Evolutionary conservation across 2,329 filamentous ascomycete species (phyloP), one percentile per base, ranked within the genome.

Genomic region (Sporothrix schenckii): DNA sequence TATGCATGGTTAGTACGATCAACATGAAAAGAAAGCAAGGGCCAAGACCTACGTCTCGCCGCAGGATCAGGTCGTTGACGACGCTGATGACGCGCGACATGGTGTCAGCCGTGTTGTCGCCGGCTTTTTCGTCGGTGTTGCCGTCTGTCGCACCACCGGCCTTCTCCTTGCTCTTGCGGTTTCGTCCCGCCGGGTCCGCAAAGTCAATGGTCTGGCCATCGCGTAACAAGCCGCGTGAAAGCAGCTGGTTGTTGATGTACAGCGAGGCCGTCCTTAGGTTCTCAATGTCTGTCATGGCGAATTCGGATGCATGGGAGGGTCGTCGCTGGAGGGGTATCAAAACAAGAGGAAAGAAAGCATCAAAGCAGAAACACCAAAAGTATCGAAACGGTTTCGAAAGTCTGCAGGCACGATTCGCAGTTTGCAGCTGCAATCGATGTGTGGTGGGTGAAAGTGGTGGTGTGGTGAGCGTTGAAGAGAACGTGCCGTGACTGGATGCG

Each of bases 61-160:
- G 88, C 72, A 97, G 80, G 71, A 99, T 92, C 75, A 99, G 81
- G 78, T 99, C 95, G 80, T 99, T 97, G 65, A 99, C 89, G 30
- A 99, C 86, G 77, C 94, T 92, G 81, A 99, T 97, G 75, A 98
- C 90, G 74, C 89, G 88, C 24, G 91, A 91, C 89, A 95, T 94
- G 49, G 84, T 74, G 47, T 76, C 76, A 60, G 71, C 77, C 54
- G 84, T 74, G 53, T 75, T 47, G 63, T 66, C 67, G 10, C 21
- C 21, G 41, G 16, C 49, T 6, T 63, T 53, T 13, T 52, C 67
- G 9, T 27, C 41, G n/a, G 2, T 16, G 5, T 44, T 10, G 41
- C 41, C 14, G 13, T 16, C 41, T 16, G 41, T 44, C 41, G 14
- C 53, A 19, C 47, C 67, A 9, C 24, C 52, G n/a, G 4, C 21